phyloP scores from a whole-genome alignment of 2,329 filamentous ascomycete genomes.

The Fusarium euwallaceae region DNA sequence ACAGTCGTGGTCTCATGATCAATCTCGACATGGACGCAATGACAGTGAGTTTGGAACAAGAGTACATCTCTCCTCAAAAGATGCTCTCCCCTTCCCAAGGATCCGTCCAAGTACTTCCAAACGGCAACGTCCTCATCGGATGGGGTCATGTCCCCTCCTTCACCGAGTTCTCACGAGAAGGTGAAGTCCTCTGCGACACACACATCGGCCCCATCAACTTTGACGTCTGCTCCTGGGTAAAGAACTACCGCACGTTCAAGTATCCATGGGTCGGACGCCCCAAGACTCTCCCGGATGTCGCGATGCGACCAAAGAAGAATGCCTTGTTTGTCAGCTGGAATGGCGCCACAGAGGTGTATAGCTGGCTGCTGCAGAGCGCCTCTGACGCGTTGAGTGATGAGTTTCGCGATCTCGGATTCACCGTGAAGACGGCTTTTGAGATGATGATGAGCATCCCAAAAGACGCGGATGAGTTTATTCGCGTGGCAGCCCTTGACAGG shows the following conservation, averaged over 20 bases:
- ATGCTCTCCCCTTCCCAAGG: conserved; percentile 53
- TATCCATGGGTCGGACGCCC: conserved; percentile 66
- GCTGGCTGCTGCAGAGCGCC: conserved; percentile 55
- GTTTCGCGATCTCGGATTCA: conserved; percentile 30
- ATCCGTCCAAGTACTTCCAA: conserved; percentile 66
- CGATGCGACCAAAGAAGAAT: conserved; percentile 39
- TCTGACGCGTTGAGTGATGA: not conserved
- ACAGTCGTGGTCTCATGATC: conserved; percentile 45
- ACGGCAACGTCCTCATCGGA: conserved; percentile 67
- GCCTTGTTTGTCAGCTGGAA: conserved; percentile 66
- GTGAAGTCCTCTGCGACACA: conserved; percentile 65
- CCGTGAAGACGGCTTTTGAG: conserved; percentile 38
- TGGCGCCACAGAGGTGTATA: conserved; percentile 61
- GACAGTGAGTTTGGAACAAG: conserved; percentile 54
- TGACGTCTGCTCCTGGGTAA: conserved; percentile 53
- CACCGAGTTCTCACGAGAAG: conserved; percentile 62
- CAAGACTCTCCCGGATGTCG: conserved; percentile 39
- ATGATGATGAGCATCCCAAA: conserved; percentile 35
- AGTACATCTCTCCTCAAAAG: conserved; percentile 62
- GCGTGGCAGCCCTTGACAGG: conserved; percentile 37
- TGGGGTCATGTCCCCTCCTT: conserved; percentile 66
- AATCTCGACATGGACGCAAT: conserved; percentile 37
- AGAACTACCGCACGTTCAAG: conserved; percentile 68
- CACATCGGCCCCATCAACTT: conserved; percentile 58
- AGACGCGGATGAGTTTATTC: conserved; percentile 32